Evolutionary conservation across 371 early-diverging fungal species (phyloP), one percentile per base, ranked within the genome.

Genomic region (Choanephora cucurbitarum): DNA sequence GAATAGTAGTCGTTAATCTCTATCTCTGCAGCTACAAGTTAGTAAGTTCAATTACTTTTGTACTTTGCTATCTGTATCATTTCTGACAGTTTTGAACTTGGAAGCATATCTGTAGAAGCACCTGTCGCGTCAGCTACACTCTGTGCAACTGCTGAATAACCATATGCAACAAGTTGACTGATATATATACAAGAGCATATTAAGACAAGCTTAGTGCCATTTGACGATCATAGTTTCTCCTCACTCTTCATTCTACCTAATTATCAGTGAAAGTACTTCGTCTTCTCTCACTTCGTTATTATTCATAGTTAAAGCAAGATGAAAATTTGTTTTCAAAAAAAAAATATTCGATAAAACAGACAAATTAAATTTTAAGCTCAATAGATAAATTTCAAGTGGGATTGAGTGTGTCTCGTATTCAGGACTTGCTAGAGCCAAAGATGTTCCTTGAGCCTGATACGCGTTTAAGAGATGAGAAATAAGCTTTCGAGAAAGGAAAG

Each of bases 141-240:
- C 60, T 77, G 77, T 7, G 87, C 87, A 9, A 85, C 72, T 41
- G 83, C 69, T 7, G 80, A 76, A 53, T 80, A 84, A 22, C 87
- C 87, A 65, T 83, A 85, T 5, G 81, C 82, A 43, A 83, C 71
- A 31, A 87, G 73, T 70, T 87, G 87, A 46, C 87, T 87, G 45
- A 46, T 31, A 19, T 11, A 41, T 37, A 39, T 21, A 21, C 13
- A n/a, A 45, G 39, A 17, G 14, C 44, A 21, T 11, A 33, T 11
- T 17, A 49, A 0, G 7, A 2, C 15, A 17, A 28, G 28, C 18
- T 18, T 21, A 1, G 8, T n/a, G n/a, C n/a, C n/a, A n/a, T n/a
- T n/a, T n/a, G n/a, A n/a, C n/a, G n/a, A n/a, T n/a, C n/a, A n/a
- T n/a, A n/a, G n/a, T n/a, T n/a, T n/a, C n/a, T n/a, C n/a, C 11